phyloP scores from a whole-genome alignment of 202 grass and related monocot genomes.

The Alloteropsis angusta region DNA sequence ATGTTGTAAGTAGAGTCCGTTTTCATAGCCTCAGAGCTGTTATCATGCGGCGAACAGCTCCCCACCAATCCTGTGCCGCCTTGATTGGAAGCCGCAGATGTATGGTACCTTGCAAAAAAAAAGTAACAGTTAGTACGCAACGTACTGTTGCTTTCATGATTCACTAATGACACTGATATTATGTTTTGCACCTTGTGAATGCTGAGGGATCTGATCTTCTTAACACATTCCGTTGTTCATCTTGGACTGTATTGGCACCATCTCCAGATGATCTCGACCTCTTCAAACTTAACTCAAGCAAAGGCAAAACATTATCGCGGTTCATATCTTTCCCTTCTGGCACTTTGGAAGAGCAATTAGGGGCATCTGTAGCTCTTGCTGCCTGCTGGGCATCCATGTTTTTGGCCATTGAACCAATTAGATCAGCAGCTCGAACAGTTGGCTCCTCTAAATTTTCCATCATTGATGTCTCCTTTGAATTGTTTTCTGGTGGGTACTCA shows the following conservation, averaged over 20 bases:
- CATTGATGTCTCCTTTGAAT: constrained; percentile 22
- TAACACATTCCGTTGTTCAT: constrained; percentile 43
- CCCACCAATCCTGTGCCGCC: constrained; percentile 31
- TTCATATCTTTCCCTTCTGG: constrained; percentile 37
- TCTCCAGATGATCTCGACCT: constrained; percentile 43
- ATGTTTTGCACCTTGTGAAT: constrained; percentile 87
- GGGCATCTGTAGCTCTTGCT: constrained; percentile 24
- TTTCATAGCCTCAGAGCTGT: constrained; percentile 75
- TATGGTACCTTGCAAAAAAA: constrained; percentile 82
- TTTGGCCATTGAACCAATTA: constrained; percentile 64
- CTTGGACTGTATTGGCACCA: constrained; percentile 15
- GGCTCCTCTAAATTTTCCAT: constrained; percentile 38
- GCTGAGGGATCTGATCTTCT: constrained; percentile 68
- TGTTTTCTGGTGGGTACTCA: constrained; percentile 30
- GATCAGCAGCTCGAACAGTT: constrained; percentile 51
- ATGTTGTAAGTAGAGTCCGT: constrained; percentile 54
- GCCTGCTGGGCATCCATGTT: constrained; percentile 32
- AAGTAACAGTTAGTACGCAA: constrained; percentile 55
- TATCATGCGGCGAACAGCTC: constrained; percentile 68
- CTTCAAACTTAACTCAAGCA: constrained; percentile 70
- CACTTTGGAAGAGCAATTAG: constrained; percentile 38
- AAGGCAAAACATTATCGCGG: constrained; percentile 35
- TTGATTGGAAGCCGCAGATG: constrained; percentile 71
- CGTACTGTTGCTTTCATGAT: constrained; percentile 30
- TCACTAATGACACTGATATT: constrained; percentile 51